phyloP scores from a whole-genome alignment of 2,329 filamentous ascomycete genomes.

The Fusarium acutatum region DNA sequence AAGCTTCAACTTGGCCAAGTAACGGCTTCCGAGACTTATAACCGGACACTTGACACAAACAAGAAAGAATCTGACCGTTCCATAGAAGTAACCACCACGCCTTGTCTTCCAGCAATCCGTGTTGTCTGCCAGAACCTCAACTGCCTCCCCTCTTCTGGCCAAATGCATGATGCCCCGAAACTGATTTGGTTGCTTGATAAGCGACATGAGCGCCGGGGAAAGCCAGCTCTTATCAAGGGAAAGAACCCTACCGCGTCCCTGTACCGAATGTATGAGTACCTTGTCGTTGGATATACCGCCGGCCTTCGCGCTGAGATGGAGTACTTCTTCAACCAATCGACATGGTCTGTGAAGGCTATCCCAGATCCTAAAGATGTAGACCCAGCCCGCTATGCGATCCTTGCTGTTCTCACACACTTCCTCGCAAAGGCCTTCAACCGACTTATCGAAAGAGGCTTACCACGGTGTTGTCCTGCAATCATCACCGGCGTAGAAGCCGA shows the following conservation, averaged over 20 bases:
- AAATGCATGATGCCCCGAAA: background rate
- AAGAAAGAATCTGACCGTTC: background rate
- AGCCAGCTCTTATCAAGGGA: background rate
- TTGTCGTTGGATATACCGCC: background rate
- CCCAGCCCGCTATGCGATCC: background rate
- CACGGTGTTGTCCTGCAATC: background rate
- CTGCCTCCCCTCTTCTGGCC: background rate
- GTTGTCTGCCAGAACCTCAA: background rate
- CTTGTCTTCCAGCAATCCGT: background rate
- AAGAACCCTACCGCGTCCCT: background rate
- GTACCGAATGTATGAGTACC: background rate
- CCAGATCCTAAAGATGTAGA: background rate
- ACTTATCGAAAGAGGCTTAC: background rate
- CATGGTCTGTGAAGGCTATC: background rate
- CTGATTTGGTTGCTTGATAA: background rate
- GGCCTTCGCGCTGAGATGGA: background rate
- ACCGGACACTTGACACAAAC: background rate
- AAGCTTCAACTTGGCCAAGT: no score
- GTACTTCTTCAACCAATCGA: background rate
- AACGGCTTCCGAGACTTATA: no score
- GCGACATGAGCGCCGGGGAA: background rate
- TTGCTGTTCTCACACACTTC: background rate
- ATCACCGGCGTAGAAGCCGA: background rate
- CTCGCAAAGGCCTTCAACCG: background rate
- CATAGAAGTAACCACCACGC: background rate